phyloP scores from a whole-genome alignment of 1,284 basidiomycete species.

The Megacollybia platyphylla region DNA sequence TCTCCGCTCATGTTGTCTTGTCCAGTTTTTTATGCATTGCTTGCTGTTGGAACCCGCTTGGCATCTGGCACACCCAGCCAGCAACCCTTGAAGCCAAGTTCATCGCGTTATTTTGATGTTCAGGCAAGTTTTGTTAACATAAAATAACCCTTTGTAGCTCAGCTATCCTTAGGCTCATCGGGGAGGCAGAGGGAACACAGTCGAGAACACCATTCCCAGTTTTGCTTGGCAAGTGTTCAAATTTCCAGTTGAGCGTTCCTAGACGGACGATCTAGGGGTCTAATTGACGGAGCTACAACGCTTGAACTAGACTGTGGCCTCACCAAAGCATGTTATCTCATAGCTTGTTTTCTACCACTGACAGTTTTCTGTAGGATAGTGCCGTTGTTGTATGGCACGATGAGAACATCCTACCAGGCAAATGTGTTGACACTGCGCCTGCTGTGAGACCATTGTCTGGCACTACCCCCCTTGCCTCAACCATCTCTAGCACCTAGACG shows the following conservation, averaged over 20 bases:
- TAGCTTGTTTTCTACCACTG: slow-evolving; percentile 4
- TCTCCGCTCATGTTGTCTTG: no score
- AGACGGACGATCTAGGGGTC: slow-evolving; percentile 29
- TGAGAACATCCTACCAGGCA: slow-evolving; percentile 44
- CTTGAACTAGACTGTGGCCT: slow-evolving; percentile 71
- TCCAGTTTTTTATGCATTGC: no score
- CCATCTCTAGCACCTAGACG: slow-evolving; percentile 27
- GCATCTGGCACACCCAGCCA: no score
- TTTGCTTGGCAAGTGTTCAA: slow-evolving; percentile 51
- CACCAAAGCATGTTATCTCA: slow-evolving; percentile 34
- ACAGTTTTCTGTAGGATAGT: slow-evolving; percentile 38
- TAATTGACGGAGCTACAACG: slow-evolving; percentile 63
- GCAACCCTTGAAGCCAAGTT: background rate
- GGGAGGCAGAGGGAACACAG: slow-evolving; percentile 60
- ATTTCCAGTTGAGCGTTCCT: slow-evolving; percentile 3
- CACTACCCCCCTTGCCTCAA: background rate
- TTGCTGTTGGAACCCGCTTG: no score
- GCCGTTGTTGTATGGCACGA: slow-evolving; percentile 74
- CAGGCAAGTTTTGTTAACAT: slow-evolving; percentile 20
- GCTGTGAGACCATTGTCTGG: slow-evolving; percentile 25
- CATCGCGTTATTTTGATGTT: slow-evolving; percentile 22
- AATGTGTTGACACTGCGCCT: slow-evolving; percentile 57
- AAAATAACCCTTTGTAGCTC: background rate
- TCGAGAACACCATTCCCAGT: slow-evolving; percentile 57
- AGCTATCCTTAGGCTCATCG: slow-evolving; percentile 50